These are phyloP conservation scores for Termitomyces sp. DNA, from an alignment of 768 basidiomycete species.

Conservation along the genomic window DNA sequence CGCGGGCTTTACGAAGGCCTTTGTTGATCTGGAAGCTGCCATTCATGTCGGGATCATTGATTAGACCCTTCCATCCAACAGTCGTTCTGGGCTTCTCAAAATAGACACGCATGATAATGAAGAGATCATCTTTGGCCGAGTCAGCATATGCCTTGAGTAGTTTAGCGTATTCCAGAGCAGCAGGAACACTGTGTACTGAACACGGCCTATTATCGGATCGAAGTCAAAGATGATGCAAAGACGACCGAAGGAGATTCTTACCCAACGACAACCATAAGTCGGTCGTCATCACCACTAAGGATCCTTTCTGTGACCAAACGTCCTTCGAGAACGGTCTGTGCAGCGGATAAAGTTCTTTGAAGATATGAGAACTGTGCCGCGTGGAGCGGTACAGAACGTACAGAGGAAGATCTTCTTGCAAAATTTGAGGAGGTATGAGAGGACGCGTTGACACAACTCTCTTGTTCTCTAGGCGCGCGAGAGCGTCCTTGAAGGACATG, in stretches of 20 bases:
- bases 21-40: slow-evolving; percentile 94
- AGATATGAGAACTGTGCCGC: slow-evolving; percentile 5
- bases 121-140: slow-evolving; percentile 72
- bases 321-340: slow-evolving; percentile 87
- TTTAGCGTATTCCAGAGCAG: slow-evolving; percentile 83
- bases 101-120: slow-evolving; percentile 97
- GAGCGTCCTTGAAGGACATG: slow-evolving; percentile 74
- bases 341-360: slow-evolving; percentile 65
- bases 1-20: slow-evolving; percentile 84
- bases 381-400: slow-evolving; percentile 27
- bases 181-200: slow-evolving; percentile 86
- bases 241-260: slow-evolving; percentile 26
- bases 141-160: slow-evolving; percentile 78
- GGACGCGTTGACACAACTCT: slow-evolving; percentile 85
- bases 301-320: slow-evolving; percentile 74
- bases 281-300: slow-evolving; percentile 83
- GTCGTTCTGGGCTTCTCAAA: slow-evolving; percentile 97
- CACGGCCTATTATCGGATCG: slow-evolving; percentile 57
- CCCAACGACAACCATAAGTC: slow-evolving; percentile 90
- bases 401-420: slow-evolving; percentile 91
- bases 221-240: neutral
- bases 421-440: slow-evolving; percentile 90
- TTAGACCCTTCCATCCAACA: slow-evolving; percentile 98
- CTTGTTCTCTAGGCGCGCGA: slow-evolving; percentile 77
- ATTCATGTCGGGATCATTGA: slow-evolving; percentile 96